These are phyloP conservation scores for Saprolegnia diclina DNA, from an alignment of 352 stramenopile genomes.

Conservation along the genomic window DNA sequence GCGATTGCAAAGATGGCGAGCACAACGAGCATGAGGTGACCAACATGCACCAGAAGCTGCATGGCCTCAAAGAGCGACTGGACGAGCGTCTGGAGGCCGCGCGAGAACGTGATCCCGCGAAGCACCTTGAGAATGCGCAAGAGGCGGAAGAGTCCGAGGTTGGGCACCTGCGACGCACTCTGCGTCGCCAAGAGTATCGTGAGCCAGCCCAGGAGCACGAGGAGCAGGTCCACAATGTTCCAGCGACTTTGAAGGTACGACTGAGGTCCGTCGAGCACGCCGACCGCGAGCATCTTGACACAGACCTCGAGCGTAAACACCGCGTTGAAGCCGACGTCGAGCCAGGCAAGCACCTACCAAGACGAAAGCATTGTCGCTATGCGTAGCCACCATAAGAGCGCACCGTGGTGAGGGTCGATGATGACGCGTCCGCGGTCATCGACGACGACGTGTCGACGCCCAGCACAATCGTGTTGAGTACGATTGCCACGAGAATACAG, in stretches of 20 bases:
- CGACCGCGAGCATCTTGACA: conserved; percentile 8
- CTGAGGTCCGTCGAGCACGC: neutral
- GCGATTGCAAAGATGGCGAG: conserved; percentile 30
- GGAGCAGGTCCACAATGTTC: conserved; percentile 5
- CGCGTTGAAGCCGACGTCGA: conserved; percentile 25
- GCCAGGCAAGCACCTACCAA: conserved; percentile 3
- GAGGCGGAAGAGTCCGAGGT: conserved; percentile 6
- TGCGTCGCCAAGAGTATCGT: conserved; percentile 1
- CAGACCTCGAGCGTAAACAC: conserved; percentile 11
- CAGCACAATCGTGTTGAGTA: conserved; percentile 36
- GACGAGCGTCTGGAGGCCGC: conserved; percentile 42
- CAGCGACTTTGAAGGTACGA: conserved; percentile 3
- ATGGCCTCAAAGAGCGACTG: conserved; percentile 41
- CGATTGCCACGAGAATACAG: conserved; percentile 34
- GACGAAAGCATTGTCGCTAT: neutral
- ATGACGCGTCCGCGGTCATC: neutral
- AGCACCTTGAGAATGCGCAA: conserved; percentile 34
- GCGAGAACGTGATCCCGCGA: conserved; percentile 41
- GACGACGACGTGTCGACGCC: conserved; percentile 36
- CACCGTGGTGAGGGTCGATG: neutral
- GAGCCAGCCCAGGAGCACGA: conserved; percentile 14
- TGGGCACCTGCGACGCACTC: neutral
- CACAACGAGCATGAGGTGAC: conserved; percentile 31
- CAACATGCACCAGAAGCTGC: conserved; percentile 38
- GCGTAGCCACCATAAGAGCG: too few relatives aligned